These are phyloP conservation scores for Xylogone sp. DNA, from an alignment of 2,329 filamentous ascomycete species.

Conservation along the genomic window DNA sequence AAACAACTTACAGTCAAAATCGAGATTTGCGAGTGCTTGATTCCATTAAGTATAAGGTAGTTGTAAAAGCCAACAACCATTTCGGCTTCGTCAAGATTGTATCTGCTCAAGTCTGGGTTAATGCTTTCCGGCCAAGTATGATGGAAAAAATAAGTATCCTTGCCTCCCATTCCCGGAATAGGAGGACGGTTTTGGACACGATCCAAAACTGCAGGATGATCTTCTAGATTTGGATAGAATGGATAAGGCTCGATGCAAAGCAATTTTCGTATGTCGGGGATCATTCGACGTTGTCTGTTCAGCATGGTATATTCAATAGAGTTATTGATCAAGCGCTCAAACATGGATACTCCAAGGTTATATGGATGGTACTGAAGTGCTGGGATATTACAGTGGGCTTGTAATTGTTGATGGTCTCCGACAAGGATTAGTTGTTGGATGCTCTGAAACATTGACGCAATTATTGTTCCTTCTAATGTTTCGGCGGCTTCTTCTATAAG, in stretches of 20 bases:
- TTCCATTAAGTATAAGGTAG: constrained; percentile 68
- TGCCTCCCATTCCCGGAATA: constrained; percentile 59
- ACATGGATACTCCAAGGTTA: constrained; percentile 61
- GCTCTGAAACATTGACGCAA: constrained; percentile 55
- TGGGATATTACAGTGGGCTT: constrained; percentile 53
- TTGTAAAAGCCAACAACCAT: constrained; percentile 72
- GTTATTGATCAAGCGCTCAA: constrained; percentile 63
- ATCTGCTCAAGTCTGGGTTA: constrained; percentile 61
- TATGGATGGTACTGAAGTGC: constrained; percentile 54
- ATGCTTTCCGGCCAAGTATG: constrained; percentile 63
- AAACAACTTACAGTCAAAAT: constrained; percentile 54
- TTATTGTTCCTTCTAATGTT: constrained; percentile 48
- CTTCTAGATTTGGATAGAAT: constrained; percentile 56
- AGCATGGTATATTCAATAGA: constrained; percentile 50
- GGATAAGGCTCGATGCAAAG: constrained; percentile 39
- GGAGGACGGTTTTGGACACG: constrained; percentile 44
- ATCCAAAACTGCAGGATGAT: constrained; percentile 54
- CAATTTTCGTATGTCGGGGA: constrained; percentile 60
- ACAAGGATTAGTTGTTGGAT: constrained; percentile 64
- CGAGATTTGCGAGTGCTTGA: constrained; percentile 60
- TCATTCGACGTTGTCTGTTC: constrained; percentile 62
- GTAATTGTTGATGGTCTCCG: constrained; percentile 66
- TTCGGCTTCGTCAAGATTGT: constrained; percentile 67
- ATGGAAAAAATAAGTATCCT: constrained; percentile 58
- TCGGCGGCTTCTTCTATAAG: constrained; percentile 71